These are phyloP conservation scores for Botrytis porri DNA, from an alignment of 2,329 filamentous ascomycete genomes.

Conservation along the genomic window DNA sequence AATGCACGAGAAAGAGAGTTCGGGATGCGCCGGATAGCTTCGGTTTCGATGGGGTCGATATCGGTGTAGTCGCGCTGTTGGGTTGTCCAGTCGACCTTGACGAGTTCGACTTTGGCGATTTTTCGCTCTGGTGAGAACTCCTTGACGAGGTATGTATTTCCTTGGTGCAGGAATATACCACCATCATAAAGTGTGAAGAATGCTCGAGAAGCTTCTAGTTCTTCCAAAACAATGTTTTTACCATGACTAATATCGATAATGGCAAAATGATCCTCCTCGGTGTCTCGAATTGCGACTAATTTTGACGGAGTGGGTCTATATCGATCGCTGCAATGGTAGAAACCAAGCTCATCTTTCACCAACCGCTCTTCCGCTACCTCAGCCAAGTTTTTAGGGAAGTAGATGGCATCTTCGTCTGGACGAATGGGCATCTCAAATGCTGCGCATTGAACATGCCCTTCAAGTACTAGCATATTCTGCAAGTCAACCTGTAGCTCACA, in stretches of 20 bases:
- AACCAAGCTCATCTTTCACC: slow-evolving; percentile 70
- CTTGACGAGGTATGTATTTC: slow-evolving; percentile 86
- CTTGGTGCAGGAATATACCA: slow-evolving; percentile 94
- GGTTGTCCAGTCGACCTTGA: slow-evolving; percentile 93
- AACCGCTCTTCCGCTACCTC: slow-evolving; percentile 73
- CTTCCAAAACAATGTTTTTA: slow-evolving; percentile 82
- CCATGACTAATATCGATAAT: slow-evolving; percentile 84
- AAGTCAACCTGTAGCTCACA: slow-evolving; percentile 86
- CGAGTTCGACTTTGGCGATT: slow-evolving; percentile 82
- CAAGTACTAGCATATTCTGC: slow-evolving; percentile 84
- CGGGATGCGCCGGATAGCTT: slow-evolving; percentile 72
- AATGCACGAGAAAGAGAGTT: slow-evolving; percentile 68
- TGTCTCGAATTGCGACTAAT: slow-evolving; percentile 84
- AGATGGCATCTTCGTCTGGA: slow-evolving; percentile 69
- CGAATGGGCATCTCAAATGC: slow-evolving; percentile 91
- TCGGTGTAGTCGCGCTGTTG: slow-evolving; percentile 91
- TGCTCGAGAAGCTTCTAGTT: slow-evolving; percentile 92
- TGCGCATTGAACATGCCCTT: slow-evolving; percentile 93
- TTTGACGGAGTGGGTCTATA: slow-evolving; percentile 83
- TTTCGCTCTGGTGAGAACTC: slow-evolving; percentile 79
- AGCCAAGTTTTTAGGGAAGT: slow-evolving; percentile 73
- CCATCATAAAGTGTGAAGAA: slow-evolving; percentile 97
- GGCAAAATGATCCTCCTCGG: slow-evolving; percentile 87
- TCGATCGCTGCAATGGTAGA: slow-evolving; percentile 84
- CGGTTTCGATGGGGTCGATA: slow-evolving; percentile 88